Conservation (phyloP, 768 basidiomycete species). For the Boletus pseudo-olivaceus region DNA sequence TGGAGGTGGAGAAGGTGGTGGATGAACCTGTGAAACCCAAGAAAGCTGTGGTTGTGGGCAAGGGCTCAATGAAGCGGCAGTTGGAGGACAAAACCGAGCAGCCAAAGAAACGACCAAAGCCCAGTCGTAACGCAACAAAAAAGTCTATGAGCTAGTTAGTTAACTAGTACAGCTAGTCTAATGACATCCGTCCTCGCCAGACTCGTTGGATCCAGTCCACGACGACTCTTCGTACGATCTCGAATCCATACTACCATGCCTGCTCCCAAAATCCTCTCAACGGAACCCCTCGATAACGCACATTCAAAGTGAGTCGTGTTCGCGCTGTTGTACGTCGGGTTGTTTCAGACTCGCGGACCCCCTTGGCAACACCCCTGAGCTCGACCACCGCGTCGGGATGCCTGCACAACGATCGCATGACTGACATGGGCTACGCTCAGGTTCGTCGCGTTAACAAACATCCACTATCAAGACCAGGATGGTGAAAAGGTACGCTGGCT, state of each 20-base stretch:
- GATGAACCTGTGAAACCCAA: background rate
- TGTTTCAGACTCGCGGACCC: background rate
- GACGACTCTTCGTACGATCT: background rate
- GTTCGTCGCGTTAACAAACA: conserved; percentile 83
- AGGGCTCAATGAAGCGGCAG: conserved; percentile 9
- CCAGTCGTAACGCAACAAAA: background rate
- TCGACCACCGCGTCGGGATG: background rate
- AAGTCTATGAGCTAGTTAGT: background rate
- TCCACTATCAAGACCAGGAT: conserved; percentile 74
- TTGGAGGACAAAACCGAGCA: conserved; percentile 8
- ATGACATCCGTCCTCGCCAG: conserved; percentile 7
- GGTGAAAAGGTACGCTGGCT: conserved; percentile 57
- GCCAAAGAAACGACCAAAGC: conserved; percentile 16
- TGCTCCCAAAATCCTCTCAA: conserved; percentile 50
- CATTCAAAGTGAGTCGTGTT: conserved; percentile 54
- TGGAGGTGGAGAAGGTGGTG: background rate
- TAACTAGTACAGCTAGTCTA: background rate
- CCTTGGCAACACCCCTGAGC: background rate
- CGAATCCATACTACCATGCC: conserved; percentile 29
- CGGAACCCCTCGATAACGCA: conserved; percentile 45
- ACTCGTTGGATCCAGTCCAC: background rate
- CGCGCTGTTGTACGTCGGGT: background rate
- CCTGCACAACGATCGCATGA: background rate
- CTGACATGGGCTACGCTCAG: conserved; percentile 35
- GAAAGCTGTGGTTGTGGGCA: background rate